Base-by-base conservation (phyloP, 768 basidiomycete genomes). In the Boletus rufocinnamomeus region DNA sequence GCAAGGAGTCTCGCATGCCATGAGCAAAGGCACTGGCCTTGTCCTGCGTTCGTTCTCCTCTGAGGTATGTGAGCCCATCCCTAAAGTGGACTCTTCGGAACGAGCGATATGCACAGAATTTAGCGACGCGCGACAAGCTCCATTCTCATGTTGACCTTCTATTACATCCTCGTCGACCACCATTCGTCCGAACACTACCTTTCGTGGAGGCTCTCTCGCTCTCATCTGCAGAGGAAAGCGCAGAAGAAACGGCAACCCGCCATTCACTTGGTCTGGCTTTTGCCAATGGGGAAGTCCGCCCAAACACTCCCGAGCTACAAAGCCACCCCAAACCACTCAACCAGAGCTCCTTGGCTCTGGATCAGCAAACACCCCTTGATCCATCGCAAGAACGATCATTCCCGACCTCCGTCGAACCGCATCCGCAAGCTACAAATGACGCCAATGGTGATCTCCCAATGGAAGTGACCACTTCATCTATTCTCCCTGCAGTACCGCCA, bases 151-250 rank as follows among this genome's bases (percentile, higher is more conserved):
- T 89, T 48, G 89, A 90, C 57, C 69, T 86, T 28, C 73, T 93
- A 25, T 68, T 95, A 13, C 93, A 94, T 65, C 91, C 92, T 47
- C 86, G 91, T 23, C 78, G 89, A 6, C 93, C 93, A 10, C 88
- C 91, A 9, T 72, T 91, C 14, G 77, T 91, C 53, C 84, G 87
- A 46, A 79, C 87, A 4, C 70, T 89, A 56, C 89, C 90, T 17
- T 77, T 81, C 32, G 68, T 88, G 13, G 88, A 88, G 60, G 71
- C 79, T 1, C 68, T 91, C 17, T 80, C 85, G 14, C 76, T 92
- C 30, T 85, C 84, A 62, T 80, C 78, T 28, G 73, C 75, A 2
- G 88, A 91, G 62, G 88, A 89, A 65, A 79, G 82, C 32, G 75
- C 78, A 21, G 88, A 90, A 65, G 91, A 93, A 72, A 66, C 59